Evolutionary conservation across 2,329 filamentous ascomycete species (phyloP).

Genomic region (Magnaporthales sp.): DNA sequence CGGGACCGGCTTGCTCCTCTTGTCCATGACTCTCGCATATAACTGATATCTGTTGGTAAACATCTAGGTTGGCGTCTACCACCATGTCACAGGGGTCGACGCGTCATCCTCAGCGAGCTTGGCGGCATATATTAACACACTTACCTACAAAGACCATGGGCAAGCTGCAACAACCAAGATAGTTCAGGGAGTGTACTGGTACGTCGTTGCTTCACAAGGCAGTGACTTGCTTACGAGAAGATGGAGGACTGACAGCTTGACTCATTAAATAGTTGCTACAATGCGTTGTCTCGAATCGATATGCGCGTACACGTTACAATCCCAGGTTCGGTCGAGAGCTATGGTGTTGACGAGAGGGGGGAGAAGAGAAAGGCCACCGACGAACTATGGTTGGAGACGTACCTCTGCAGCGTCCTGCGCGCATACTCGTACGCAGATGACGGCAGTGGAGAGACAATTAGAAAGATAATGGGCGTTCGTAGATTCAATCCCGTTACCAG

Average conservation of each 20-base stretch:
- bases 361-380: slow-evolving; percentile 92
- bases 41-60: slow-evolving; percentile 9
- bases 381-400: slow-evolving; percentile 93
- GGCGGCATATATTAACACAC: slow-evolving; percentile 95
- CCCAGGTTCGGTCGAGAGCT: slow-evolving; percentile 91
- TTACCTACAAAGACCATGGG: slow-evolving; percentile 82
- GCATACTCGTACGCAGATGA: slow-evolving; percentile 97
- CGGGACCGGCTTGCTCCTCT: background rate
- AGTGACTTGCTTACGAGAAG: background rate
- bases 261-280: slow-evolving; percentile 63
- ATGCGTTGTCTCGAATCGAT: slow-evolving; percentile 94
- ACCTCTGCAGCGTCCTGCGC: slow-evolving; percentile 86
- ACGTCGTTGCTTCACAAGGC: slow-evolving; percentile 18
- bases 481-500: slow-evolving; percentile 97
- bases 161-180: slow-evolving; percentile 74
- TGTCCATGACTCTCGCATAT: slow-evolving; percentile 3
- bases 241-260: slow-evolving; percentile 7
- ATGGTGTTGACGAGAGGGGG: slow-evolving; percentile 93
- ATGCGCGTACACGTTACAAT: slow-evolving; percentile 99
- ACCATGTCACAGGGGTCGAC: slow-evolving; percentile 95
- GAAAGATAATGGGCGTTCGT: slow-evolving; percentile 94
- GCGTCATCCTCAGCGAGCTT: slow-evolving; percentile 95
- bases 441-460: slow-evolving; percentile 86
- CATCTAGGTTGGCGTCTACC: slow-evolving; percentile 79
- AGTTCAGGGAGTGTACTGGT: slow-evolving; percentile 91